These are phyloP conservation scores for Geum urbanum DNA, from an alignment of 306 rosid species.

Conservation along the genomic window DNA sequence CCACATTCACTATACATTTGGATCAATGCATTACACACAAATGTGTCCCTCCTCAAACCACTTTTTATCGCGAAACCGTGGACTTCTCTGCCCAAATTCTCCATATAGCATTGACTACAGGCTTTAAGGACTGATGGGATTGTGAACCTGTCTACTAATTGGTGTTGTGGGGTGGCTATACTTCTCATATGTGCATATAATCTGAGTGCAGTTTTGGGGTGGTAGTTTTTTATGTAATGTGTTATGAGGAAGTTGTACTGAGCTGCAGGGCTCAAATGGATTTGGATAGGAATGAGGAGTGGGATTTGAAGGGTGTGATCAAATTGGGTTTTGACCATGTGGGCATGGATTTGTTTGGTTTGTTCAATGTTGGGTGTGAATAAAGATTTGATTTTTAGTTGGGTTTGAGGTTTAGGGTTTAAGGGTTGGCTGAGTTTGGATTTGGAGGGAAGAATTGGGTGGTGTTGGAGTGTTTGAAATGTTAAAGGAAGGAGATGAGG, in stretches of 20 bases:
- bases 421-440: background rate
- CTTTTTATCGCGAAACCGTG: constrained; percentile 51
- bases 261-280: constrained; percentile 39
- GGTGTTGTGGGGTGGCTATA: constrained; percentile 15
- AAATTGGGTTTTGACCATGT: constrained; percentile 50
- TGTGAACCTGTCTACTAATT: constrained; percentile 44
- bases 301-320: constrained; percentile 25
- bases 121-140: constrained; percentile 74
- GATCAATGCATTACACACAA: constrained; percentile 57
- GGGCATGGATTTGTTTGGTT: constrained; percentile 58
- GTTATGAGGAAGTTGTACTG: constrained; percentile 53
- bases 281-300: constrained; percentile 21
- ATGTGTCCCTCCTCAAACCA: constrained; percentile 39
- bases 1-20: constrained; percentile 56
- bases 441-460: constrained; percentile 20
- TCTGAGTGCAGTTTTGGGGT: constrained; percentile 36
- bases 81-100: constrained; percentile 40
- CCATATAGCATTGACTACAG: constrained; percentile 35
- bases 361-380: constrained; percentile 27
- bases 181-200: constrained; percentile 46
- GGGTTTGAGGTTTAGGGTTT: background rate
- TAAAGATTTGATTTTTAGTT: constrained; percentile 4
- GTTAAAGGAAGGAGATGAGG: constrained; percentile 30
- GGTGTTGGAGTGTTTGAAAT: constrained; percentile 22
- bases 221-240: constrained; percentile 47